These are phyloP conservation scores for Salix koriyanagi DNA, from an alignment of 345 rosid genomes.

Conservation along the genomic window DNA sequence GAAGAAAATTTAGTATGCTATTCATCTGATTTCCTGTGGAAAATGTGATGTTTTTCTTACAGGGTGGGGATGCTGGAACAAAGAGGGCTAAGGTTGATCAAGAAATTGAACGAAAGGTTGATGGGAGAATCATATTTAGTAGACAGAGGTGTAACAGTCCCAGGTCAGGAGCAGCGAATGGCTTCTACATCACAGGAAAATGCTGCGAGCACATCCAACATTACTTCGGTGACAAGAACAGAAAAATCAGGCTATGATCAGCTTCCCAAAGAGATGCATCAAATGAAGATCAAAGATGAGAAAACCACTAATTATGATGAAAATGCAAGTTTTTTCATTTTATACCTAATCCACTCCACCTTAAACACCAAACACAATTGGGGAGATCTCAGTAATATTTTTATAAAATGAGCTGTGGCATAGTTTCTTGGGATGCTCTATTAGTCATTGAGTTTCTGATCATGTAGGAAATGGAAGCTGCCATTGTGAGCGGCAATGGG, in stretches of 20 bases:
- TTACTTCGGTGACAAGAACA: constrained; percentile 26
- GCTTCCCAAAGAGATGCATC: constrained; percentile 60
- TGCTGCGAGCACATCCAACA: constrained; percentile 50
- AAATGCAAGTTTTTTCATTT: constrained; percentile 38
- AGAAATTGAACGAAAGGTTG: constrained; percentile 33
- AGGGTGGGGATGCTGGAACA: constrained; percentile 69
- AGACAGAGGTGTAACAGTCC: constrained; percentile 40
- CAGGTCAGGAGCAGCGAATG: constrained; percentile 47
- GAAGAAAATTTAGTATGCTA: background rate
- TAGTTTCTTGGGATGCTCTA: background rate
- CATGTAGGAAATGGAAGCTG: constrained; percentile 58
- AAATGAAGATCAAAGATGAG: constrained; percentile 58
- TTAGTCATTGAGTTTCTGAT: background rate
- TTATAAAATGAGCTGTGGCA: background rate
- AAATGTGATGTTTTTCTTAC: background rate
- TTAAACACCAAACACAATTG: background rate
- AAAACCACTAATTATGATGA: constrained; percentile 44
- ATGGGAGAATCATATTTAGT: constrained; percentile 37
- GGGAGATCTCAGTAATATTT: background rate
- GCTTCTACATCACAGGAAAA: constrained; percentile 50
- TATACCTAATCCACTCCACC: background rate
- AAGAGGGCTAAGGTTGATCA: constrained; percentile 79
- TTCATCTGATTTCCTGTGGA: background rate
- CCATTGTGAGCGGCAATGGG: constrained; percentile 67
- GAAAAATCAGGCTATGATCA: constrained; percentile 49